Percentiles rank a stretch among this genome's conserved stretches.
These are phyloP conservation scores for Teratosphaeriaceae sp. DNA, from an alignment of 2,329 filamentous ascomycete species.

Conservation along the genomic window DNA sequence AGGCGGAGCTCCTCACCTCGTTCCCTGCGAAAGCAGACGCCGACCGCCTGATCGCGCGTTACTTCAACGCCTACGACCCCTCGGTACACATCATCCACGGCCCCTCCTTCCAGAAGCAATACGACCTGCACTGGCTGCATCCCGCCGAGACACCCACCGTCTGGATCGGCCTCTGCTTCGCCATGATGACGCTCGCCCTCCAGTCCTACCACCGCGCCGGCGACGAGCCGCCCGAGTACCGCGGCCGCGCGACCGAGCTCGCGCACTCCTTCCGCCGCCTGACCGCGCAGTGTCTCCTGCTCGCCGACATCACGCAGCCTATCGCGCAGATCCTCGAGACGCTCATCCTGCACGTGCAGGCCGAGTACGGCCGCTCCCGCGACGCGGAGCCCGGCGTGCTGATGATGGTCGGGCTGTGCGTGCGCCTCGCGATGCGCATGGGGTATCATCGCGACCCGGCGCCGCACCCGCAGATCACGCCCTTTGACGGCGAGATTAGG, in stretches of 20 bases:
- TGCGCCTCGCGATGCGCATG: constrained; percentile 61
- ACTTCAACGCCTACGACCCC: constrained; percentile 76
- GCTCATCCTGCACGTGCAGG: constrained; percentile 66
- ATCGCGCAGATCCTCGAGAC: constrained; percentile 72
- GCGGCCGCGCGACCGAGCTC: constrained; percentile 51
- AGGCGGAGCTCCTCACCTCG: constrained; percentile 69
- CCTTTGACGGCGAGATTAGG: constrained; percentile 68
- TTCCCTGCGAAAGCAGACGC: constrained; percentile 76
- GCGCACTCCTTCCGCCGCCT: constrained; percentile 56
- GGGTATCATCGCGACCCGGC: constrained; percentile 73
- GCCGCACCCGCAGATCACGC: constrained; percentile 63
- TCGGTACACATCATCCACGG: constrained; percentile 53
- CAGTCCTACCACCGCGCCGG: constrained; percentile 73
- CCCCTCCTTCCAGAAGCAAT: constrained; percentile 74
- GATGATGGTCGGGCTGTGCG: constrained; percentile 54
- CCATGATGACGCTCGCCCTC: constrained; percentile 69
- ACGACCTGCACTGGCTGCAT: constrained; percentile 63
- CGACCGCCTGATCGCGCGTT: constrained; percentile 78
- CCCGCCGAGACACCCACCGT: constrained; percentile 66
- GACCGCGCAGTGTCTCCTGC: constrained; percentile 70
- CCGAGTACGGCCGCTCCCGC: constrained; percentile 66
- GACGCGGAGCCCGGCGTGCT: constrained; percentile 65
- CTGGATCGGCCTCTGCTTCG: constrained; percentile 72
- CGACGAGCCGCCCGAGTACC: constrained; percentile 73
- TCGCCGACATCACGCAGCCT: constrained; percentile 70